Evolutionary conservation across 495 filamentous ascomycete genomes (phyloP).

Genomic region (Choiromyces venosus): DNA sequence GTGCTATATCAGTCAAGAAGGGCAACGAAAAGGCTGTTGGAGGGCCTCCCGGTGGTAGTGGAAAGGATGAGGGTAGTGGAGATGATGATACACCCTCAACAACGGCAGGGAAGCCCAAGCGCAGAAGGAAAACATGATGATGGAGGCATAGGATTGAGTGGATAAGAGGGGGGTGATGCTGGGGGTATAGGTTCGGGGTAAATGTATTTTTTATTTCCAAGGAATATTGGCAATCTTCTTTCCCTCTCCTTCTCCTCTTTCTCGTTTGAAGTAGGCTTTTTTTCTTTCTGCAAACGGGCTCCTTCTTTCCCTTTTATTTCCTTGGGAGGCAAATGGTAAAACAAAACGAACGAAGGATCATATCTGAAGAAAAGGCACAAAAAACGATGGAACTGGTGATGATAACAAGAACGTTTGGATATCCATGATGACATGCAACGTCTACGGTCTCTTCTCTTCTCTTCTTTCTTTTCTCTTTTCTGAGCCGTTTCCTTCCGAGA

Average conservation of each 20-base stretch:
- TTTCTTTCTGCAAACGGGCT: conserved; percentile 12
- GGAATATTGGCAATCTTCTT: conserved; percentile 20
- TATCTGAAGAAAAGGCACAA: conserved; percentile 8
- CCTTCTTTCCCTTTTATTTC: conserved; percentile 22
- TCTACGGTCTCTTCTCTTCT: neutral
- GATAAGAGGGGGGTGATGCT: neutral
- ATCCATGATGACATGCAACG: neutral
- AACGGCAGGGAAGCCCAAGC: conserved; percentile 33
- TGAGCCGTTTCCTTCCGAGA: conserved; percentile 6
- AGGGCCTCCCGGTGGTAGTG: conserved; percentile 43
- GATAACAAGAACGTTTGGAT: neutral
- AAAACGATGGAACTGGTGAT: conserved; percentile 6
- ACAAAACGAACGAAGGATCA: conserved; percentile 5
- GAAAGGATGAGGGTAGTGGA: conserved; percentile 46
- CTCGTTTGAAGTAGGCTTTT: conserved; percentile 28
- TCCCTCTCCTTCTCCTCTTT: neutral
- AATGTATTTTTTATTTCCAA: conserved; percentile 38
- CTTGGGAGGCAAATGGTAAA: conserved; percentile 16
- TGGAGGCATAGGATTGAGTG: neutral
- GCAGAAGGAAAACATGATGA: conserved; percentile 35
- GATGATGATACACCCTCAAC: conserved; percentile 46
- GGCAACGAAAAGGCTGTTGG: conserved; percentile 59
- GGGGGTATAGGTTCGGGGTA: neutral
- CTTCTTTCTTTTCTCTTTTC: neutral
- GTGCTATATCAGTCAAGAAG: conserved; percentile 74